Percentiles rank a stretch among this genome's conserved stretches.
Evolutionary conservation across 306 rosid species (phyloP).

Genomic region (Begonia masoniana): DNA sequence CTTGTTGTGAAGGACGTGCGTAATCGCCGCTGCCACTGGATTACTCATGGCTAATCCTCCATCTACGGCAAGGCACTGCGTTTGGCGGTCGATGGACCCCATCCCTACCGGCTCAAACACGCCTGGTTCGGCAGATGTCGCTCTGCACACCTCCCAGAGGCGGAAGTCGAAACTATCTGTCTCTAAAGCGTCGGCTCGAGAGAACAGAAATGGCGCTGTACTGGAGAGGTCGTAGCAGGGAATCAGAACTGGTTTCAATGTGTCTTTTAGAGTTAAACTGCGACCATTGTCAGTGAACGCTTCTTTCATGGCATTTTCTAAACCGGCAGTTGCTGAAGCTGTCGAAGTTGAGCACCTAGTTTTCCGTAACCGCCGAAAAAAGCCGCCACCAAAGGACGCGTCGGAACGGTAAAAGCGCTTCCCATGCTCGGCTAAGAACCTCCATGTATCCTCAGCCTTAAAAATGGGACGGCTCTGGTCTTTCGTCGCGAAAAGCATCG

Average conservation of each 20-base stretch:
- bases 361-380: conserved; percentile 28
- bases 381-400: conserved; percentile 14
- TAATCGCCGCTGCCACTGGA: conserved; percentile 87
- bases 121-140: conserved; percentile 89
- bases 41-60: conserved; percentile 91
- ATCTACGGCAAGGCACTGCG: conserved; percentile 66
- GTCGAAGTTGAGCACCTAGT: conserved; percentile 21
- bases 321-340: conserved; percentile 27
- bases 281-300: conserved; percentile 42
- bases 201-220: conserved; percentile 91
- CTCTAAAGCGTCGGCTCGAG: conserved; percentile 95
- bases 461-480: conserved; percentile 61
- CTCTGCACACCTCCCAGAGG: conserved; percentile 93
- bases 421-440: conserved; percentile 61
- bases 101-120: conserved; percentile 66
- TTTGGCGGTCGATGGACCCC: conserved; percentile 65
- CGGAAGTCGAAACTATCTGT: conserved; percentile 82
- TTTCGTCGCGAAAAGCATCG: conserved; percentile 80
- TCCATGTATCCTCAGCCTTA: conserved; percentile 77
- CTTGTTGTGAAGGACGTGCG: conserved; percentile 98
- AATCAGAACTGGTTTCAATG: conserved; percentile 77
- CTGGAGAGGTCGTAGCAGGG: conserved; percentile 93
- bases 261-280: conserved; percentile 59
- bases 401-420: conserved; percentile 36
- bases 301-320: conserved; percentile 71